Evolutionary conservation across 2,329 filamentous ascomycete genomes (phyloP), one percentile per base, ranked within the genome.

Genomic region (Monascus ruber): DNA sequence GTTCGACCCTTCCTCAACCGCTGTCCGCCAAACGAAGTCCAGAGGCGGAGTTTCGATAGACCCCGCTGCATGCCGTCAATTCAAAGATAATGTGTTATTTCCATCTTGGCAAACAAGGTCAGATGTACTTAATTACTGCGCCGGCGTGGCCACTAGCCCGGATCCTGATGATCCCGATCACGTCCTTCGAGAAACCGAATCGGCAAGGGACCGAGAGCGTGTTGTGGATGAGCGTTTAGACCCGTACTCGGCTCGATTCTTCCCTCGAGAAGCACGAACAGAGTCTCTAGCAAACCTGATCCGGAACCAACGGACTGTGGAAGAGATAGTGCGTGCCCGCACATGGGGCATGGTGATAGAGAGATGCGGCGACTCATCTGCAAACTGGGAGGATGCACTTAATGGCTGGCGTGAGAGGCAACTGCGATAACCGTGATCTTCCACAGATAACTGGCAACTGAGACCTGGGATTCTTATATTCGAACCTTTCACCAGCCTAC

Each of bases 201-300:
- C 77, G 38, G 74, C 79, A 42, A 77, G 70, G 50, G 78, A 83
- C 46, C 72, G 80, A 35, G 81, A 89, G 53, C 71, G 79, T 38
- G 71, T 89, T 0, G 79, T 96, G 4, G 77, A 96, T 58, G 91
- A 96, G 64, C 71, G 91, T 40, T 60, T 95, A 42, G 91, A 98
- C 66, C 91, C 91, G 2, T 98, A 98, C 58, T 88, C 83, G 6
- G 83, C 72, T 5, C 71, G 89, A 24, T 94, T 85, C 59, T 89
- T 89, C 79, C 62, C 62, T 5, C 53, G 51, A 11, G 87, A 96
- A 64, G 73, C 84, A 9, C 73, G 87, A 47, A 91, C 87, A 1
- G 84, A 95, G 63, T 76, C 74, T 36, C 60, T 98, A 44, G 87
- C 86, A 6, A 72, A 36, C 79, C 73, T 47, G 69, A 88, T 61